Base-by-base conservation (phyloP, 2,329 filamentous ascomycete genomes). In the Monosporascus sp. region DNA sequence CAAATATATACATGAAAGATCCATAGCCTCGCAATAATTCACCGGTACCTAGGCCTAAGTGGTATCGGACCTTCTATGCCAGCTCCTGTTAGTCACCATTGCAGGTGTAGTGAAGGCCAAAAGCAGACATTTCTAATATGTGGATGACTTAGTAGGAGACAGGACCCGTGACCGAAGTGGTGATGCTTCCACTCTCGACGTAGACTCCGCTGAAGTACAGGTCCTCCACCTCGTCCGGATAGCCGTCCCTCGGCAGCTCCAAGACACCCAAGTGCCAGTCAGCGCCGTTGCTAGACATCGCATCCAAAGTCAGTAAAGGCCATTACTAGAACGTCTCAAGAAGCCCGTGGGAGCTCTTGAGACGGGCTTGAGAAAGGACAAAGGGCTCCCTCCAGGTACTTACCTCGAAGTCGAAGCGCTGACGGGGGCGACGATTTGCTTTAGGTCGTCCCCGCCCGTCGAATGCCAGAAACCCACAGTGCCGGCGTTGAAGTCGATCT, bases 261-360 rank as follows among this genome's bases (percentile, higher is more conserved):
- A 89, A 73, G 24, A 88, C 81, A 53, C 86, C 86, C 47, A 90
- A 68, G 69, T 90, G 86, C 84, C 84, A 90, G 65, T 90, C 86
- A 2, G 77, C 78, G 39, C 85, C 86, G 66, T 89, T 86, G 48
- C 81, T 85, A 25, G 75, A 34, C 5, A 14, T 34, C 9, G 31
- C 31, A 34, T 34, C 31, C 31, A 14, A 34, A 14, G 31, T 34
- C 11, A 34, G 31, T 11, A 34, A 14, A 34, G 9, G 1, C 31
- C 31, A 11, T 9, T 14, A 34, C 9, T 14, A 14, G 31, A 14
- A 34, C 11, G 11, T 14, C 31, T 34, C 31, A 5, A 34, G 31
- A 31, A 34, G 31, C 9, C 9, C 31, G 31, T 34, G 9, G 31
- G 9, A 34, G 11, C 11, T 34, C 31, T 34, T 34, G 31, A 34